Base-by-base conservation (phyloP, 441 rosid species). In the Gossypium schwendimanii region DNA sequence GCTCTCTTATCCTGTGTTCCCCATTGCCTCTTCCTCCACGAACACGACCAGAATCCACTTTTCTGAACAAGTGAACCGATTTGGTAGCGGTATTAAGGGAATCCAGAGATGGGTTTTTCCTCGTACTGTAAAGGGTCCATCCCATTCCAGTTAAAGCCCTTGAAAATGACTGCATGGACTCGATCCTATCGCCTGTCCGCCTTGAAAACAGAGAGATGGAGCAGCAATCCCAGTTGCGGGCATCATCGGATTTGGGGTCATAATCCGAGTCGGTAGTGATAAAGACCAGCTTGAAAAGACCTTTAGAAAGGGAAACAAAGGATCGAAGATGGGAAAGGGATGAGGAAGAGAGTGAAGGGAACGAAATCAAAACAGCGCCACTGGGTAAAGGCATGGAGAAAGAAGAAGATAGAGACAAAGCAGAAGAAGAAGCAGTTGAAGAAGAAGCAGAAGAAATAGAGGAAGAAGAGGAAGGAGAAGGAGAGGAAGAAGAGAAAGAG, bases 211-310 rank as follows among this genome's bases (percentile, higher is more conserved):
- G 87, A 44, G 93, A 86, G 50, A 83, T 75, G 2, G 93, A 87
- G 82, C 91, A 86, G 79, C 93, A 89, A 69, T 89, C 79, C 93
- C 93, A 89, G 76, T 86, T 79, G 52, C 87, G 78, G 21, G 77
- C 74, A 47, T 63, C 50, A 6, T 77, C 75, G 45, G 44, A 23
- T 18, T 24, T 69, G 0, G 33, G 6, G 0, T 64, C 69, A 9
- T 21, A 3, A 44, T 58, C 50, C 21, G 70, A 75, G 9, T 54
- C 45, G 15, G 70, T 9, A 21, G 73, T 39, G 54, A 82, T 21
- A 78, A 86, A 82, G 5, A 80, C 88, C 62, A 89, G 84, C 77
- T 87, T 89, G 84, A 89, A 89, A 15, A 87, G 77, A 10, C 87
- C 87, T 23, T 84, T 83, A 4, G 93, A 86, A 78, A 89, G 85